These are phyloP conservation scores for Metschnikowia anglica DNA, from an alignment of 805 yeast species.

Conservation along the genomic window DNA sequence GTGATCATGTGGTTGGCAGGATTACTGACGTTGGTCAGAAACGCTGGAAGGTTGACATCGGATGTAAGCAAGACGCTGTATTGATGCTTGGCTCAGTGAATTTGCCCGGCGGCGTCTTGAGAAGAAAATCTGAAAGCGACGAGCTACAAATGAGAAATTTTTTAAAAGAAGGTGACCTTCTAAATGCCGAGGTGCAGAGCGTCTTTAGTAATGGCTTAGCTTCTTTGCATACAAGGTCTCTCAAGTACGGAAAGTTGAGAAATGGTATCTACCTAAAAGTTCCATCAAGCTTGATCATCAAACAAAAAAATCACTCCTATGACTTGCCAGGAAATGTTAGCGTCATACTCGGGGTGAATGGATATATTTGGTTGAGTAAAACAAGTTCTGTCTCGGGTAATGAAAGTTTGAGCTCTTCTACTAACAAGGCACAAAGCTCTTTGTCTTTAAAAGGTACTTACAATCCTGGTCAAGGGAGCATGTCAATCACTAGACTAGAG, in stretches of 20 bases:
- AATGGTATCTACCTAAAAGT: conserved; percentile 83
- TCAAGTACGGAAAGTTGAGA: conserved; percentile 91
- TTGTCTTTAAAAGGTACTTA: conserved; percentile 40
- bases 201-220: conserved; percentile 89
- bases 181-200: conserved; percentile 94
- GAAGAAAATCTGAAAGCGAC: conserved; percentile 93
- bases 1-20: conserved; percentile 93
- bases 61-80: conserved; percentile 90
- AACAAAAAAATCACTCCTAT: conserved; percentile 85
- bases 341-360: conserved; percentile 89
- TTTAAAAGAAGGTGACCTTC: conserved; percentile 90
- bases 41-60: conserved; percentile 96
- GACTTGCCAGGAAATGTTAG: conserved; percentile 93
- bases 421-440: conserved; percentile 41
- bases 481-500: conserved; percentile 79
- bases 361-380: conserved; percentile 88
- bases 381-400: conserved; percentile 34
- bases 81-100: conserved; percentile 93
- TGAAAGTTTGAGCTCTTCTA: conserved; percentile 22
- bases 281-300: conserved; percentile 77
- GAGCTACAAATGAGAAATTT: conserved; percentile 94
- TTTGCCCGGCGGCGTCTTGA: conserved; percentile 92
- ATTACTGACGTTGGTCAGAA: conserved; percentile 91
- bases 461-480: conserved; percentile 57
- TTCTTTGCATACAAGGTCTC: conserved; percentile 89